Base-by-base conservation (phyloP, 768 basidiomycete genomes). In the Mycena indigotica region DNA sequence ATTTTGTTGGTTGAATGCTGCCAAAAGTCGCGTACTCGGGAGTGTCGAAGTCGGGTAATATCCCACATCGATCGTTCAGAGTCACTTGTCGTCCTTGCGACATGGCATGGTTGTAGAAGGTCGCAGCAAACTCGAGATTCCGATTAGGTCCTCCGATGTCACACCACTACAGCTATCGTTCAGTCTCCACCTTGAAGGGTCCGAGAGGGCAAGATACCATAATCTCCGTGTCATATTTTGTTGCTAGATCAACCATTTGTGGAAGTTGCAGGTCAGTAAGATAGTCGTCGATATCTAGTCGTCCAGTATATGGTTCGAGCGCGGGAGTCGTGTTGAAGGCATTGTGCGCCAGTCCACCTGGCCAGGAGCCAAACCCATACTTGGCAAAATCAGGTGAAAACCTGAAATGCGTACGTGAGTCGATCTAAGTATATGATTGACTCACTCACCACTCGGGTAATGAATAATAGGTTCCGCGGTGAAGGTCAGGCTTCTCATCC, bases 401-500 rank as follows among this genome's bases (percentile, higher is more conserved):
- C 82, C 83, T n/a, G n/a, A n/a, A n/a, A n/a, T n/a, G n/a, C n/a
- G n/a, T n/a, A n/a, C n/a, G n/a, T n/a, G n/a, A n/a, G n/a, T n/a
- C n/a, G n/a, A n/a, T n/a, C 32, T 35, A 35, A 8, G 32, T 8
- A 35, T 35, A 35, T 3, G 12, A 8, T 16, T 10, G 10, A 16
- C 38, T 19, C 38, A 56, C 72, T 16, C 26, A 77, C 83, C 81
- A 85, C 61, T 85, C 83, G 1, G 83, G 81, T 45, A 85, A 68
- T 4, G 80, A 81, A 69, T 79, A 83, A 56, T 84, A 85, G 0
- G 84, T 83, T 10, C 84, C 85, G n/a, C 80, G 74, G 21, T 81
- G 78, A 24, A 85, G 61, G 23, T 78, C 58, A 0, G 83, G 83
- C 52, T 80, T 80, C 57, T 83, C 78, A 8, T 53, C 62, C 63